These are phyloP conservation scores for Tilletia setariae DNA, from an alignment of 1,284 basidiomycete species.

Conservation along the genomic window DNA sequence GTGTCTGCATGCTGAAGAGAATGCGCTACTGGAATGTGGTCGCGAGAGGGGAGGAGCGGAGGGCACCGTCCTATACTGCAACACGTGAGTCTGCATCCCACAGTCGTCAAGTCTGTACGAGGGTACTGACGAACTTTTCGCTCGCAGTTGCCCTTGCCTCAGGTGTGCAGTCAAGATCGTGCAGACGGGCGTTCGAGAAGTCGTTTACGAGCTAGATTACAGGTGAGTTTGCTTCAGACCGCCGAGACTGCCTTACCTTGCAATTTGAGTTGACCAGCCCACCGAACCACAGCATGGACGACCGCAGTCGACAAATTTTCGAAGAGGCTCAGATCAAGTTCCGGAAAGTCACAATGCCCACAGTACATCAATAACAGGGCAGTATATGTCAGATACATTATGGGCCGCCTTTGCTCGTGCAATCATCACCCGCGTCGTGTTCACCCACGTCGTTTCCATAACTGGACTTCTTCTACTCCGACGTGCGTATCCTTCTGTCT, in stretches of 20 bases:
- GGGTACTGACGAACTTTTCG: no score
- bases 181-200: constrained; percentile 84
- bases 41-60: constrained; percentile 60
- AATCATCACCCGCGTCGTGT: no score
- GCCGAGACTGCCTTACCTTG: constrained; percentile 93
- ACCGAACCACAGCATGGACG: constrained; percentile 78
- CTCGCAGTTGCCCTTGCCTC: constrained; percentile 84
- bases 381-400: no score
- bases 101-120: no score
- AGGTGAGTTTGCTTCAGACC: constrained; percentile 51
- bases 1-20: constrained; percentile 97
- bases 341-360: constrained; percentile 30
- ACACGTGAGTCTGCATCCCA: constrained; percentile 58
- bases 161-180: constrained; percentile 96
- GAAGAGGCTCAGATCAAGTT: constrained; percentile 55
- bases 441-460: constrained; percentile 1
- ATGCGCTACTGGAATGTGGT: constrained; percentile 89
- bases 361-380: neutral
- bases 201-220: constrained; percentile 93
- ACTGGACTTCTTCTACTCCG: neutral
- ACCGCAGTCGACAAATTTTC: constrained; percentile 54
- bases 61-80: constrained; percentile 82
- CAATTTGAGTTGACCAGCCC: constrained; percentile 83
- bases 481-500: constrained; percentile 11
- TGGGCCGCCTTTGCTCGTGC: no score